These are phyloP conservation scores for Geotrichum reessii DNA, from an alignment of 1,139 yeast species.

Conservation along the genomic window DNA sequence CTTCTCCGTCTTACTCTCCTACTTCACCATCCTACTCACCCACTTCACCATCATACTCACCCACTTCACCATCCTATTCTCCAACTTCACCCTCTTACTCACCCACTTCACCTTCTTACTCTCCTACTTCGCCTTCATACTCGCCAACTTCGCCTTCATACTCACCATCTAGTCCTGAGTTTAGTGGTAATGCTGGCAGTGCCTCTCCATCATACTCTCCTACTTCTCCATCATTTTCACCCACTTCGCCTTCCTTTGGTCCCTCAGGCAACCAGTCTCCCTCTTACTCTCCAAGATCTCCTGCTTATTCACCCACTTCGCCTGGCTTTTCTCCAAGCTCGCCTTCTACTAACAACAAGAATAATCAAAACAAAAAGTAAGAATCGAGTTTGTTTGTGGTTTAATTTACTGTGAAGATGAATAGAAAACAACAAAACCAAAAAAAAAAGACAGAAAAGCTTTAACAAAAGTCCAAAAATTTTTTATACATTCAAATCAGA, in stretches of 20 bases:
- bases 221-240: conserved; percentile 62
- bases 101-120: conserved; percentile 69
- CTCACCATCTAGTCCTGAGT: conserved; percentile 69
- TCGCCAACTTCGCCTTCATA: conserved; percentile 70
- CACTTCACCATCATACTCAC: conserved; percentile 54
- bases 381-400: neutral
- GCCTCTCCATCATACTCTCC: conserved; percentile 69
- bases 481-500: neutral
- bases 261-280: conserved; percentile 49
- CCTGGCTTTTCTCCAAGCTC: conserved; percentile 61
- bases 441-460: neutral
- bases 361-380: conserved; percentile 2
- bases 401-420: neutral
- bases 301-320: conserved; percentile 64
- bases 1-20: conserved; percentile 69
- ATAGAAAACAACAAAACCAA: too few relatives aligned
- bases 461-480: neutral
- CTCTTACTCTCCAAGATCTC: conserved; percentile 61
- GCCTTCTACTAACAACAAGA: conserved; percentile 40
- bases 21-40: conserved; percentile 65
- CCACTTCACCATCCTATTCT: conserved; percentile 55
- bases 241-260: conserved; percentile 63
- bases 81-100: conserved; percentile 65
- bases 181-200: conserved; percentile 65
- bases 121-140: conserved; percentile 61